phyloP scores from a whole-genome alignment of 2,329 filamentous ascomycete species.

The Aspergillus versicolor region DNA sequence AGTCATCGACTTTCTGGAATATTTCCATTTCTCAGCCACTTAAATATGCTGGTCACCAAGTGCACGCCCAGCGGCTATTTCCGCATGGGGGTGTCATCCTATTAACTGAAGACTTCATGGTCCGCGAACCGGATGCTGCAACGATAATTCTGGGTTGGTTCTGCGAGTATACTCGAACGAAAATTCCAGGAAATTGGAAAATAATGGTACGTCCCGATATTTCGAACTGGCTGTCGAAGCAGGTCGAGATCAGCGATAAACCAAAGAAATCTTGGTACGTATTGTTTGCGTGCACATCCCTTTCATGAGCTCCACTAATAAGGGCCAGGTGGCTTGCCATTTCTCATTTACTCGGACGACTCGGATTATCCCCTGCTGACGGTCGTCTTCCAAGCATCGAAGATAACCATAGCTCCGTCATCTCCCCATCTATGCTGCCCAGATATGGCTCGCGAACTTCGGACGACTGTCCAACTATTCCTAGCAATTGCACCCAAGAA shows the following conservation, averaged over 20 bases:
- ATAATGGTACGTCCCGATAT: constrained; percentile 40
- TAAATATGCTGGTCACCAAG: constrained; percentile 19
- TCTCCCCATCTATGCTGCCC: constrained; percentile 28
- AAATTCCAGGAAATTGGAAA: constrained; percentile 34
- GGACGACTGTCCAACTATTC: constrained; percentile 22
- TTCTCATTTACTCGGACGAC: constrained; percentile 27
- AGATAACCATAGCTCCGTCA: constrained; percentile 25
- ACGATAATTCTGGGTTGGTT: constrained; percentile 41
- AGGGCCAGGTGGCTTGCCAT: constrained; percentile 25
- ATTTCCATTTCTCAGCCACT: constrained; percentile 30
- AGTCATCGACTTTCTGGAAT: constrained; percentile 35
- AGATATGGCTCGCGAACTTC: constrained; percentile 30
- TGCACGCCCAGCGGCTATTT: constrained; percentile 38
- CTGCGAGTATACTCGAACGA: constrained; percentile 17
- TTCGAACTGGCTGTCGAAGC: constrained; percentile 32
- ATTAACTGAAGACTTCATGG: constrained; percentile 42
- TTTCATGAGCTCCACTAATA: not conserved
- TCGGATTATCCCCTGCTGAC: constrained; percentile 3
- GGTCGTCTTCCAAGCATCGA: constrained; percentile 22
- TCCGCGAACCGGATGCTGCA: constrained; percentile 28
- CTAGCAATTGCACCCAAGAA: constrained; percentile 25
- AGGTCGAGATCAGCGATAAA: constrained; percentile 18
- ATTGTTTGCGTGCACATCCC: no score
- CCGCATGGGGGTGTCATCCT: constrained; percentile 38
- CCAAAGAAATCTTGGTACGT: constrained; percentile 22